Base-by-base conservation (phyloP, 2,329 filamentous ascomycete species). In the Conoideocrella luteorostrata region DNA sequence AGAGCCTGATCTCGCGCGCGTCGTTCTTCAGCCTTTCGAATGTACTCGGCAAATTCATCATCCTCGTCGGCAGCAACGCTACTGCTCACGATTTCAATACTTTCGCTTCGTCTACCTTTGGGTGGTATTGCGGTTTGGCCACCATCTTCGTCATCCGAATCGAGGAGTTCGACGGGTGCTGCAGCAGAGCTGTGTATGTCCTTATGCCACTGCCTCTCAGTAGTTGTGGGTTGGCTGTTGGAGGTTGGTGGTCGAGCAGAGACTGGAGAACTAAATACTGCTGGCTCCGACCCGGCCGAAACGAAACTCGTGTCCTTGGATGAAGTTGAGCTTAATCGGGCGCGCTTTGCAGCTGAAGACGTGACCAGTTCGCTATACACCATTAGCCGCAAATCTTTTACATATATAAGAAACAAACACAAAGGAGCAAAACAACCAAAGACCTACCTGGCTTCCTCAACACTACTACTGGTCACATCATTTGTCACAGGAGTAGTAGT, bases 31-130 rank as follows among this genome's bases (percentile, higher is more conserved):
- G 72, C 74, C 34, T 59, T 63, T 48, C 61, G 60, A 22, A 75
- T 59, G 49, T 74, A 77, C 39, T 67, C 64, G 29, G 60, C 64
- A 15, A 72, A 69, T 7, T 70, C 67, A 35, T 73, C 66, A 15
- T 70, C 62, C 5, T 58, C 63, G 22, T 56, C 54, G n/a, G 53
- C 49, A 39, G 48, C 48, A 39, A 48, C 33, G 39, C 50, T 24
- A 15, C 51, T 48, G 20, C 61, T 58, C 40, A 55, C 51, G 15
- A 52, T 48, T 26, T 59, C 58, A 15, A 59, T 43, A 7, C 56
- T 28, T 53, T 46, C 10, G 48, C 40, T 36, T 55, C 48, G 18
- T 55, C 46, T 35, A 47, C 33, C 32, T 36, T 33, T 47, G 38
- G 22, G 41, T 41, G 11, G 17, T 5, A 36, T 46, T n/a, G 18